phyloP scores from a whole-genome alignment of 768 basidiomycete species.

The Pisolithus orientalis region DNA sequence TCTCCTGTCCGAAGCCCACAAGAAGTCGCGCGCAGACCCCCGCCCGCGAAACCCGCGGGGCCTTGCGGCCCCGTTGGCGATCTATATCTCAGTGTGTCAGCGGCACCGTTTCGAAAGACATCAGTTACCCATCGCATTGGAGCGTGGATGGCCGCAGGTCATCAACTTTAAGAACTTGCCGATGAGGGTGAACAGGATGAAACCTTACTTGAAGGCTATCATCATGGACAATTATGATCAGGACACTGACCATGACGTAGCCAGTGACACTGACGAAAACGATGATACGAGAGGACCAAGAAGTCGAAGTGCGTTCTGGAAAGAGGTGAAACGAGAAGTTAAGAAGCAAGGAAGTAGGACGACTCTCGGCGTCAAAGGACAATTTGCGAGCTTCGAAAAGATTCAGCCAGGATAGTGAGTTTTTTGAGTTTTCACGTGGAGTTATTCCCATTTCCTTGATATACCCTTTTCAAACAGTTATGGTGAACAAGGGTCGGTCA shows the following conservation, averaged over 20 bases:
- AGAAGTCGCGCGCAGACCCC: slow-evolving; percentile 53
- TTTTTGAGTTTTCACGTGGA: background rate
- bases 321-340: slow-evolving; percentile 55
- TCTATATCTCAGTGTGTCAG: slow-evolving; percentile 66
- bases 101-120: slow-evolving; percentile 73
- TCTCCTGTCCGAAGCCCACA: slow-evolving; percentile 45
- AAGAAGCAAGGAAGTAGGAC: slow-evolving; percentile 60
- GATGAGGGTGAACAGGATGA: slow-evolving; percentile 48
- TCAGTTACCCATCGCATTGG: slow-evolving; percentile 64
- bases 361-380: slow-evolving; percentile 61
- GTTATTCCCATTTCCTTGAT: background rate
- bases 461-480: slow-evolving; percentile 45
- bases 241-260: slow-evolving; percentile 13
- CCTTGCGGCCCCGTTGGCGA: slow-evolving; percentile 41
- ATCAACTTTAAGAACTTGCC: slow-evolving; percentile 61
- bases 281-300: slow-evolving; percentile 20
- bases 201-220: slow-evolving; percentile 39
- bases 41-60: slow-evolving; percentile 68
- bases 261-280: slow-evolving; percentile 1
- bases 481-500: slow-evolving; percentile 76
- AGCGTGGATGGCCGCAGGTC: slow-evolving; percentile 68
- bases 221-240: slow-evolving; percentile 39
- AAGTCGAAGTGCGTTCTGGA: slow-evolving; percentile 59
- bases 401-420: slow-evolving; percentile 89
- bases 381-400: slow-evolving; percentile 75